phyloP scores from a whole-genome alignment of 2,329 filamentous ascomycete species.

The Scedosporium aurantiacum region DNA sequence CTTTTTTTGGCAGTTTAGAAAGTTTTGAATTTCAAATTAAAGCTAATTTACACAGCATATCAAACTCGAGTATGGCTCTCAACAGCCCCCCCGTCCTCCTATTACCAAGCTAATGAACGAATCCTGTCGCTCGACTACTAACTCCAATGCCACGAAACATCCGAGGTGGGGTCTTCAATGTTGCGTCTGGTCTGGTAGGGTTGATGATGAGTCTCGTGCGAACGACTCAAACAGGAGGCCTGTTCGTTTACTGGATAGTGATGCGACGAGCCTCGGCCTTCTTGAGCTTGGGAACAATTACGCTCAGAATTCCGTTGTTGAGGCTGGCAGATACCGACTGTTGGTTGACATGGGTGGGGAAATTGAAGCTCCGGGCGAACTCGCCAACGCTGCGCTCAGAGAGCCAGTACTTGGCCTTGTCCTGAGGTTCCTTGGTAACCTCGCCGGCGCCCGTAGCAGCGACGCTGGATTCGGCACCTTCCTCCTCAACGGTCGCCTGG shows the following conservation, averaged over 20 bases:
- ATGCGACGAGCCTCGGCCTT: conserved; percentile 47
- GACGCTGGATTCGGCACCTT: conserved; percentile 19
- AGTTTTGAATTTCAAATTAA: no score
- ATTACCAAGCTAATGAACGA: no score
- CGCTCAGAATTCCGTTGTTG: conserved; percentile 53
- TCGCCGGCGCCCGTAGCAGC: background rate
- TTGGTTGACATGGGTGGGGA: conserved; percentile 53
- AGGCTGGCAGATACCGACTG: conserved; percentile 50
- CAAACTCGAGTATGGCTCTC: background rate
- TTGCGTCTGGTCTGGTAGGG: background rate
- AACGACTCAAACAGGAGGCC: background rate
- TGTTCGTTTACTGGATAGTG: conserved; percentile 32
- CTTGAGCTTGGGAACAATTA: conserved; percentile 56
- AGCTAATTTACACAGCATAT: background rate
- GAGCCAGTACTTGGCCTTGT: conserved; percentile 57
- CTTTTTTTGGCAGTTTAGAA: no score
- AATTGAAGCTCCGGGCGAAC: conserved; percentile 58
- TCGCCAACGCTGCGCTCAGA: conserved; percentile 55
- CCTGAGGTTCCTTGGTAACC: conserved; percentile 18
- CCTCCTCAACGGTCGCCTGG: conserved; percentile 58
- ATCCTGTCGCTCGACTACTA: background rate
- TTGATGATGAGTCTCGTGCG: background rate
- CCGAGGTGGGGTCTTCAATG: background rate
- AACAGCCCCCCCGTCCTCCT: no score
- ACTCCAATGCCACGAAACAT: background rate